A percentile compares a stretch with the other conserved stretches of the same genome.
Conservation (phyloP, 192 early-diverging fungal genomes). For the Lobosporangium transversale region DNA sequence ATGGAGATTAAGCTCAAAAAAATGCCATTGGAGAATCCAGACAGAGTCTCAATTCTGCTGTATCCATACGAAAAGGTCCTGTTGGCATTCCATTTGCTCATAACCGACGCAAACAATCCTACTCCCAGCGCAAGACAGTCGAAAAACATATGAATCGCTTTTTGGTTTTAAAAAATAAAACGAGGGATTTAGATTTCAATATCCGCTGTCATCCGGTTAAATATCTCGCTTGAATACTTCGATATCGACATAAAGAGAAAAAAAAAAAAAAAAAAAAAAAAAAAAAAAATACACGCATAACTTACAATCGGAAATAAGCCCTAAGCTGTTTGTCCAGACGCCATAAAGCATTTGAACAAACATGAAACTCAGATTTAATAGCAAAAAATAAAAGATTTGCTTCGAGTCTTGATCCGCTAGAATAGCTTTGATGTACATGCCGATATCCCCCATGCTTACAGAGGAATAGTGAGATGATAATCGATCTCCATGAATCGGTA, state of each 20-base stretch:
- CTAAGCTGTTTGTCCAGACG: constrained; percentile 84
- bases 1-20: constrained; percentile 89
- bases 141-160: constrained; percentile 99
- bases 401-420: constrained; percentile 79
- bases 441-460: constrained; percentile 24
- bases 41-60: constrained; percentile 89
- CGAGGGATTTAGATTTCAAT: background rate
- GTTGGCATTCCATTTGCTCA: constrained; percentile 92
- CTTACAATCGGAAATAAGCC: constrained; percentile 88
- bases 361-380: constrained; percentile 94
- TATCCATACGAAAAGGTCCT: constrained; percentile 83
- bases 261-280: too few relatives aligned
- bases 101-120: constrained; percentile 86
- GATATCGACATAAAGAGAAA: too few relatives aligned
- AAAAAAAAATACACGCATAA: background rate
- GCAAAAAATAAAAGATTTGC: constrained; percentile 93
- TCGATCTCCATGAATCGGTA: constrained; percentile 50
- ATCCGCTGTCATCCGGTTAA: too few relatives aligned
- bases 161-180: background rate
- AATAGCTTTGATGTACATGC: constrained; percentile 62
- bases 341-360: constrained; percentile 87
- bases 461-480: constrained; percentile 16
- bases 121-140: constrained; percentile 93
- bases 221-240: too few relatives aligned
- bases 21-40: constrained; percentile 93